A percentile compares a stretch with the other conserved stretches of the same genome.
These are phyloP conservation scores for Cymodocea nodosa DNA, from an alignment of 116 monocot genomes.

Conservation along the genomic window DNA sequence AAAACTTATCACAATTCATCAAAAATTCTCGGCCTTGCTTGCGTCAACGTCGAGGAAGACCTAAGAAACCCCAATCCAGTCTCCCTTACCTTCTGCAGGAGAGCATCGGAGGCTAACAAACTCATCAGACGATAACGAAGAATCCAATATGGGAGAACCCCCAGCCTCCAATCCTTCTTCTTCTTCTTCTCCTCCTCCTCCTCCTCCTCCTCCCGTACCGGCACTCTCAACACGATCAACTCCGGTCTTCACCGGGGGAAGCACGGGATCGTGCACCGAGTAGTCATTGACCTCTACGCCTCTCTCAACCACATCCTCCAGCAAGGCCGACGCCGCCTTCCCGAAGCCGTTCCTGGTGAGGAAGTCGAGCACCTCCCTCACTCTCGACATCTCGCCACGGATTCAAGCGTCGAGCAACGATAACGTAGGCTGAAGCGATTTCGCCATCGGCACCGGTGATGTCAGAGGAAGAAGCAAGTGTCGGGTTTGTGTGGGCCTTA, in stretches of 20 bases:
- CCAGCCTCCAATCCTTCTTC: background rate
- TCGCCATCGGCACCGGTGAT: no score
- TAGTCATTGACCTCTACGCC: background rate
- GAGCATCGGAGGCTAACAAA: constrained; percentile 66
- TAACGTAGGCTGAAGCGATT: background rate
- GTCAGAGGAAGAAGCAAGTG: background rate
- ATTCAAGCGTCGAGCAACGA: background rate
- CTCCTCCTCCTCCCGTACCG: background rate
- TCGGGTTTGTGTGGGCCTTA: background rate
- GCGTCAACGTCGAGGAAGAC: background rate
- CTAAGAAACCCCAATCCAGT: background rate
- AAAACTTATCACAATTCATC: background rate
- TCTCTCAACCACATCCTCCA: constrained; percentile 39
- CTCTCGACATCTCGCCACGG: background rate
- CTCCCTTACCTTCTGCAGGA: constrained; percentile 27
- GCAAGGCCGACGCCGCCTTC: constrained; percentile 51
- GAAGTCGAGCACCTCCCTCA: constrained; percentile 47
- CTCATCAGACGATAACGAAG: constrained; percentile 15
- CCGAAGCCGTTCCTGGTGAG: constrained; percentile 55
- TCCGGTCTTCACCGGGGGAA: constrained; percentile 14
- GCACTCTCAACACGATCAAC: background rate
- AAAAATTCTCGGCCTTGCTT: background rate
- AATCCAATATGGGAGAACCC: background rate
- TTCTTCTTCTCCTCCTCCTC: background rate
- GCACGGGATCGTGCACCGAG: constrained; percentile 1